These are phyloP conservation scores for Eleusine indica DNA, from an alignment of 176 grass and related monocot species.

Conservation along the genomic window DNA sequence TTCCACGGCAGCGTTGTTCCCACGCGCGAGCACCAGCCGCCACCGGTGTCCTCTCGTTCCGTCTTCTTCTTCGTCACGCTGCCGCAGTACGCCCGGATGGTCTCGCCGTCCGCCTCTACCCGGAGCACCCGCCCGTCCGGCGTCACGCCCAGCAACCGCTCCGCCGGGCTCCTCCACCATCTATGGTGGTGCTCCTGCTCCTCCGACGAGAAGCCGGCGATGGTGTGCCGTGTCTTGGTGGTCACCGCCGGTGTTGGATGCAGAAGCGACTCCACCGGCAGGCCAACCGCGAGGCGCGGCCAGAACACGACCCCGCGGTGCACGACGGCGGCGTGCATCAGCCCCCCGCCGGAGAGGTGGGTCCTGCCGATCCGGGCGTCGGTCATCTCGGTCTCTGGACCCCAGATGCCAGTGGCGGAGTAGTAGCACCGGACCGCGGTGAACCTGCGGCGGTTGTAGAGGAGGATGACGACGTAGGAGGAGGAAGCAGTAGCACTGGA, in stretches of 20 bases:
- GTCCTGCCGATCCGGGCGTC: constrained; percentile 15
- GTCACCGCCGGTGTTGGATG: not conserved
- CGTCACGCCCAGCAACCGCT: constrained; percentile 15
- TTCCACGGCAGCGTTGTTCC: not conserved
- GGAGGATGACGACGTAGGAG: not conserved
- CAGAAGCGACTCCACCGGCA: not conserved
- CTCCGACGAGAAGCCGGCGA: not conserved
- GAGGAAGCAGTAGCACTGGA: too few species aligned
- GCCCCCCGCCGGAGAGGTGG: not conserved
- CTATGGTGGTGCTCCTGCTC: too few species aligned
- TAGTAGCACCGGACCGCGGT: constrained; percentile 34
- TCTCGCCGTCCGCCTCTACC: not conserved
- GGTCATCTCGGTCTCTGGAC: not conserved
- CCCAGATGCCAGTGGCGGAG: not conserved
- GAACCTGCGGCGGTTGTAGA: constrained; percentile 35
- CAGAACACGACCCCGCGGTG: constrained; percentile 26
- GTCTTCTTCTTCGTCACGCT: too few species aligned
- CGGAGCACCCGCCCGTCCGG: constrained; percentile 14
- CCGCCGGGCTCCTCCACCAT: too few species aligned
- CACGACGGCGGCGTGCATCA: constrained; percentile 12
- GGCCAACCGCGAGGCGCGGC: constrained; percentile 10
- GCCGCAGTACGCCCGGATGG: too few species aligned
- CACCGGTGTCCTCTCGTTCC: too few species aligned
- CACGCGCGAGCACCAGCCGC: too few species aligned
- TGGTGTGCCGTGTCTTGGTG: not conserved